Evolutionary conservation across 331 rosid species (phyloP).

Genomic region (Acacia concinna): DNA sequence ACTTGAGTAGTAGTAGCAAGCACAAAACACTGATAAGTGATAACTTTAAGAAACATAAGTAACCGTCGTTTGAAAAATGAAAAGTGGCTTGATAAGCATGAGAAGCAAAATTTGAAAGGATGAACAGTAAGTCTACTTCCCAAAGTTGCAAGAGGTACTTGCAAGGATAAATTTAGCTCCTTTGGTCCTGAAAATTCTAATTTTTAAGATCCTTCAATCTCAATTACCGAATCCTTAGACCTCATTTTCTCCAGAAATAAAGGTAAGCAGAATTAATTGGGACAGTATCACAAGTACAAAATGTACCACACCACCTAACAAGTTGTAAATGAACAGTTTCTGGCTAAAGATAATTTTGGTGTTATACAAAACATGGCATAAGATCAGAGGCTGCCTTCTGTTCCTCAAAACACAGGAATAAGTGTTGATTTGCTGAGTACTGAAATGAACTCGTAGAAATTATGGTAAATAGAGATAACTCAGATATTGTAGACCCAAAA

Average conservation of each 20-base stretch:
- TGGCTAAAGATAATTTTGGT: background rate
- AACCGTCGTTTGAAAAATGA: background rate
- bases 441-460: background rate
- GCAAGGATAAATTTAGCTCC: background rate
- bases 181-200: background rate
- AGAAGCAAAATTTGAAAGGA: background rate
- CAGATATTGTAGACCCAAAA: background rate
- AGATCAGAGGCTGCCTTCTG: background rate
- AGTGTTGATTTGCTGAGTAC: background rate
- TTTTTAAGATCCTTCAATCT: background rate
- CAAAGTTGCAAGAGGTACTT: background rate
- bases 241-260: background rate
- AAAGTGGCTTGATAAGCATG: background rate
- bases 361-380: background rate
- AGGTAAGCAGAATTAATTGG: background rate
- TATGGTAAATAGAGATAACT: background rate
- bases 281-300: background rate
- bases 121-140: background rate
- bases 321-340: constrained; percentile 2
- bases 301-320: background rate
- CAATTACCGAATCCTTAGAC: background rate
- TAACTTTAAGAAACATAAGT: background rate
- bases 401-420: constrained; percentile 1
- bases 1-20: background rate
- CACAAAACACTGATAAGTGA: background rate